Percentiles rank a stretch among this genome's conserved stretches.
Evolutionary conservation across 2,329 filamentous ascomycete species (phyloP).

Genomic region (Phaeoacremonium minimum): DNA sequence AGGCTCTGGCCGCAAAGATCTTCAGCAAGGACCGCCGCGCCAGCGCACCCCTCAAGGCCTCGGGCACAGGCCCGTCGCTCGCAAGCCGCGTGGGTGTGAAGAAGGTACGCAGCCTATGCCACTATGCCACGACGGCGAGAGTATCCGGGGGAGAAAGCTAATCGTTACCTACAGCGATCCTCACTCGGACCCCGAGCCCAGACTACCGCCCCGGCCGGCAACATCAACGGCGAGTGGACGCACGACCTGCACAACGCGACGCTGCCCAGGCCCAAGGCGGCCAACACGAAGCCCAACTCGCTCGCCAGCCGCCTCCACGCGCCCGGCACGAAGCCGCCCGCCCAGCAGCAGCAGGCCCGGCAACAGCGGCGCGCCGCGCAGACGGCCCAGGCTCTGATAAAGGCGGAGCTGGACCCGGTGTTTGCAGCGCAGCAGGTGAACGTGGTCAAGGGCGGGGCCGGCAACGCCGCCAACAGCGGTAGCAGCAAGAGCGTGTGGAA

Average conservation of each 20-base stretch:
- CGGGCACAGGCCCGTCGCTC: constrained; percentile 49
- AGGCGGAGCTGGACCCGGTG: constrained; percentile 29
- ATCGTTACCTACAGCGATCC: neutral
- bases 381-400: constrained; percentile 39
- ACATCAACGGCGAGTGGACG: constrained; percentile 66
- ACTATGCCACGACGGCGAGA: neutral
- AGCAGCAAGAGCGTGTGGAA: constrained; percentile 54
- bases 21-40: constrained; percentile 58
- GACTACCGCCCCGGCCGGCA: constrained; percentile 36
- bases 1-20: constrained; percentile 67
- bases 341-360: constrained; percentile 16
- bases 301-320: constrained; percentile 42
- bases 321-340: constrained; percentile 25
- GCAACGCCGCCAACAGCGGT: constrained; percentile 24
- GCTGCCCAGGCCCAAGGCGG: constrained; percentile 28
- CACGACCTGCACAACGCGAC: constrained; percentile 60
- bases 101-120: constrained; percentile 48
- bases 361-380: constrained; percentile 29
- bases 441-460: constrained; percentile 18
- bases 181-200: neutral
- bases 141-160: too few species aligned
- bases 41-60: constrained; percentile 45
- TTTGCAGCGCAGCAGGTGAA: constrained; percentile 29
- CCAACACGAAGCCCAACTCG: constrained; percentile 25
- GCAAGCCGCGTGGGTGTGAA: constrained; percentile 69